These are phyloP conservation scores for Alternaria rosae DNA, from an alignment of 2,329 filamentous ascomycete genomes.

Conservation along the genomic window DNA sequence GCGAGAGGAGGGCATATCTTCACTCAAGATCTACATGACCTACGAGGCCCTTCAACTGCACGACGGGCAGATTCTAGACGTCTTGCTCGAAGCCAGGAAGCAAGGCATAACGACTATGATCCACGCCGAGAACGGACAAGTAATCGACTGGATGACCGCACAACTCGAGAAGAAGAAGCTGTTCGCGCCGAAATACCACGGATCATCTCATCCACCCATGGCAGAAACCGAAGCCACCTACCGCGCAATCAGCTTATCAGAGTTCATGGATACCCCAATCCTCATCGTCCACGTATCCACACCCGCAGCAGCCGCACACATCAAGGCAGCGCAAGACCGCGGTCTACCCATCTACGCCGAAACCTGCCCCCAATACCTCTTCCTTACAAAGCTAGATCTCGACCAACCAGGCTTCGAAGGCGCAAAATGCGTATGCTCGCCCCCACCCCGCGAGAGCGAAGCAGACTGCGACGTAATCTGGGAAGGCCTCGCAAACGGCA, in stretches of 20 bases:
- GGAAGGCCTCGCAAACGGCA: constrained; percentile 60
- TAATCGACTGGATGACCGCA: constrained; percentile 63
- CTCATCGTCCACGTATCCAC: constrained; percentile 63
- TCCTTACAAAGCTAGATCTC: constrained; percentile 60
- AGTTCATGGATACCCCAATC: constrained; percentile 61
- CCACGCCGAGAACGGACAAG: constrained; percentile 63
- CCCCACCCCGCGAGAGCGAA: constrained; percentile 57
- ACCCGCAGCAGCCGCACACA: constrained; percentile 56
- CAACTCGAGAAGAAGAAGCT: constrained; percentile 59
- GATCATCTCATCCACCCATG: constrained; percentile 58
- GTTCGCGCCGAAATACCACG: constrained; percentile 61
- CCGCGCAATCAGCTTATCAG: constrained; percentile 59
- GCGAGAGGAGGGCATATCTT: constrained; percentile 48
- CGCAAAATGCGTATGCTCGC: constrained; percentile 64
- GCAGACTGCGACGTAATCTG: constrained; percentile 62
- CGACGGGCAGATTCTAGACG: constrained; percentile 50
- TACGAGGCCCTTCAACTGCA: constrained; percentile 51
- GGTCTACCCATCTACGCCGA: constrained; percentile 62
- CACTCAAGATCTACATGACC: constrained; percentile 56
- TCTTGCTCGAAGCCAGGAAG: constrained; percentile 50
- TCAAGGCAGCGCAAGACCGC: constrained; percentile 58
- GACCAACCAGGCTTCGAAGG: constrained; percentile 62
- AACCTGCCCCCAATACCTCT: constrained; percentile 65
- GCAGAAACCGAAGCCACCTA: constrained; percentile 63
- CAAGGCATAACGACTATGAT: constrained; percentile 63